A percentile compares a stretch with the other conserved stretches of the same genome.
Conservation (phyloP, 306 rosid species). For the Carpinus fangiana region DNA sequence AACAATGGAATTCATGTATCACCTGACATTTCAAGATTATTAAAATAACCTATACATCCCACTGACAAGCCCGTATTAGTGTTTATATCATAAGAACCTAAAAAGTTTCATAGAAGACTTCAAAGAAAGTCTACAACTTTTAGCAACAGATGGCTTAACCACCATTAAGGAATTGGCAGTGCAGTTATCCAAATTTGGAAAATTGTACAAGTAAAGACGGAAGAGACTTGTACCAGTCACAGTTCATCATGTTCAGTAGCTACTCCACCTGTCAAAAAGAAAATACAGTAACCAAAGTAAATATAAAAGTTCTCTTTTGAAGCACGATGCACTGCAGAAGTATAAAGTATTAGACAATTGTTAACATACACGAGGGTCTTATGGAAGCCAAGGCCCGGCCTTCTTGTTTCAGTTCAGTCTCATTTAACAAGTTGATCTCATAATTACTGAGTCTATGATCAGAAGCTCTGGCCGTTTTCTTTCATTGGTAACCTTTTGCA, state of each 20-base stretch:
- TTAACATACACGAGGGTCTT: not conserved
- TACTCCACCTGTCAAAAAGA: slow-evolving; percentile 47
- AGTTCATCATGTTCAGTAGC: slow-evolving; percentile 68
- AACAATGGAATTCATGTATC: not conserved
- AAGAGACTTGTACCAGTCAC: slow-evolving; percentile 39
- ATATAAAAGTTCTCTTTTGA: slow-evolving; percentile 5
- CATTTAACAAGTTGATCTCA: slow-evolving; percentile 18
- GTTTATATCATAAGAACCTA: slow-evolving; percentile 2
- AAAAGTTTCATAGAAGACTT: not conserved
- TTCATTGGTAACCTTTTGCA: slow-evolving; percentile 5
- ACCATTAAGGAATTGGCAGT: not conserved
- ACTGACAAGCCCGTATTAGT: not conserved
- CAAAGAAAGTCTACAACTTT: not conserved
- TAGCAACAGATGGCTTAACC: slow-evolving; percentile 1
- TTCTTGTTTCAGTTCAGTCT: not conserved
- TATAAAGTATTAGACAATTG: not conserved
- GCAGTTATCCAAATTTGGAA: not conserved
- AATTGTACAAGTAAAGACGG: not conserved
- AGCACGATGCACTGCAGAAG: slow-evolving; percentile 10
- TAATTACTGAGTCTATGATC: not conserved
- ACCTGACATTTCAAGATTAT: not conserved
- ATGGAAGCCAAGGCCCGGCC: not conserved
- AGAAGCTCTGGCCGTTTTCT: not conserved
- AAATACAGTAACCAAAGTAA: slow-evolving; percentile 24
- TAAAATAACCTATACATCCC: not conserved